phyloP scores from a whole-genome alignment of 2,329 filamentous ascomycete species.

The Monilinia fructigena region DNA sequence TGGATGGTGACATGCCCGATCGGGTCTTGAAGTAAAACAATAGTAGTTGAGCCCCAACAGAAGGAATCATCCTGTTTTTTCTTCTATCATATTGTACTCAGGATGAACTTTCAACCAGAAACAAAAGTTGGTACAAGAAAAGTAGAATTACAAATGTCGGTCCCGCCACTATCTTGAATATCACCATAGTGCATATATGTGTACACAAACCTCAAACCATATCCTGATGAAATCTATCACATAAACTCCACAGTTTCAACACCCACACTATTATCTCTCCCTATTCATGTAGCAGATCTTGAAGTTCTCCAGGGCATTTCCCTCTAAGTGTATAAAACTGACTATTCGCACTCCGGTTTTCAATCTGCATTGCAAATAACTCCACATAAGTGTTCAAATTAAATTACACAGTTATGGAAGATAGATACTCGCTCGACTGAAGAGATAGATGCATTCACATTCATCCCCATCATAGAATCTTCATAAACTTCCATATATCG shows the following conservation, averaged over 20 bases:
- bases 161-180: no score
- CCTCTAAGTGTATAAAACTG: constrained; percentile 4
- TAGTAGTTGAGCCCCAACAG: background rate
- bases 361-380: background rate
- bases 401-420: background rate
- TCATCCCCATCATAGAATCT: no score
- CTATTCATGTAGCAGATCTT: background rate
- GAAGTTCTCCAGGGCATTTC: background rate
- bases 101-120: no score
- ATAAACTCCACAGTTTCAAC: background rate
- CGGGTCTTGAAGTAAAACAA: background rate
- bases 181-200: no score
- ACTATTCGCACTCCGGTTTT: background rate
- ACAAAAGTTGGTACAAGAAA: no score
- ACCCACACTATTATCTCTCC: background rate
- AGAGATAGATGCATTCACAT: background rate
- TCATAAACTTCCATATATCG: background rate
- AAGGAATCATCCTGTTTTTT: background rate
- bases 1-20: no score
- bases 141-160: no score
- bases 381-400: background rate
- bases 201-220: no score
- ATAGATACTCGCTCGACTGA: background rate
- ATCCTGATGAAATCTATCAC: background rate
- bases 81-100: background rate